Percentiles rank a stretch among this genome's conserved stretches.
Evolutionary conservation across 2,329 filamentous ascomycete species (phyloP).

Genomic region (Nannizziopsis barbatae): DNA sequence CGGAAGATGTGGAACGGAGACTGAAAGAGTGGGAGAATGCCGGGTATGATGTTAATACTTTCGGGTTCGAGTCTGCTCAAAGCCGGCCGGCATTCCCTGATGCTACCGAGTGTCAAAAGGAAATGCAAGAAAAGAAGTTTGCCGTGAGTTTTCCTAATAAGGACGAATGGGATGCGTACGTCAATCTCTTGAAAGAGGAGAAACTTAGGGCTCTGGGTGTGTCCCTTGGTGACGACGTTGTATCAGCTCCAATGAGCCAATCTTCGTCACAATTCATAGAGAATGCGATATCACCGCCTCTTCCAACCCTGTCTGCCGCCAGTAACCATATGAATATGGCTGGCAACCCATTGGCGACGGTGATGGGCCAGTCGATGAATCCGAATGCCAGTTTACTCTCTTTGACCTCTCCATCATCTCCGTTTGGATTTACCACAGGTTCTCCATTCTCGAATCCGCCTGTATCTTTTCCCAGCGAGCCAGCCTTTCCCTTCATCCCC

Average conservation of each 20-base stretch:
- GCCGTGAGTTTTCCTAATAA: slow-evolving; percentile 36
- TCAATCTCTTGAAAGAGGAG: slow-evolving; percentile 72
- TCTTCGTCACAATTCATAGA: slow-evolving; percentile 61
- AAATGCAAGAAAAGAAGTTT: slow-evolving; percentile 25
- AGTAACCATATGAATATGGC: slow-evolving; percentile 54
- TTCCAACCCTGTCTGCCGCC: slow-evolving; percentile 65
- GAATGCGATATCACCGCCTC: slow-evolving; percentile 69
- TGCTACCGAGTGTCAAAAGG: slow-evolving; percentile 27
- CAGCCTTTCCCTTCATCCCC: slow-evolving; percentile 56
- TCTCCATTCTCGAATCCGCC: slow-evolving; percentile 15
- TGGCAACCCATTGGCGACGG: slow-evolving; percentile 52
- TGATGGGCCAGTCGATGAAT: slow-evolving; percentile 46
- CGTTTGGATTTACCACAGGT: slow-evolving; percentile 48
- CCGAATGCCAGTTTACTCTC: slow-evolving; percentile 47
- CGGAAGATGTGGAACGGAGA: slow-evolving; percentile 30
- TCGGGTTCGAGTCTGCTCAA: slow-evolving; percentile 28
- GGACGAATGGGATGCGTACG: slow-evolving; percentile 63
- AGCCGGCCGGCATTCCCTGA: slow-evolving; percentile 37
- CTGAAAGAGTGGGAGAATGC: slow-evolving; percentile 34
- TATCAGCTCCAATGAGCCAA: slow-evolving; percentile 51
- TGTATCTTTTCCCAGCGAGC: slow-evolving; percentile 47
- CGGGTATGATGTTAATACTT: slow-evolving; percentile 36
- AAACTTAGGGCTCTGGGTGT: slow-evolving; percentile 89
- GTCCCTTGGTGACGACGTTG: slow-evolving; percentile 60
- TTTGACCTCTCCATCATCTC: slow-evolving; percentile 59